A percentile compares a stretch with the other conserved stretches of the same genome.
Evolutionary conservation across 768 basidiomycete species (phyloP).

Genomic region (Filobasidium floriforme): DNA sequence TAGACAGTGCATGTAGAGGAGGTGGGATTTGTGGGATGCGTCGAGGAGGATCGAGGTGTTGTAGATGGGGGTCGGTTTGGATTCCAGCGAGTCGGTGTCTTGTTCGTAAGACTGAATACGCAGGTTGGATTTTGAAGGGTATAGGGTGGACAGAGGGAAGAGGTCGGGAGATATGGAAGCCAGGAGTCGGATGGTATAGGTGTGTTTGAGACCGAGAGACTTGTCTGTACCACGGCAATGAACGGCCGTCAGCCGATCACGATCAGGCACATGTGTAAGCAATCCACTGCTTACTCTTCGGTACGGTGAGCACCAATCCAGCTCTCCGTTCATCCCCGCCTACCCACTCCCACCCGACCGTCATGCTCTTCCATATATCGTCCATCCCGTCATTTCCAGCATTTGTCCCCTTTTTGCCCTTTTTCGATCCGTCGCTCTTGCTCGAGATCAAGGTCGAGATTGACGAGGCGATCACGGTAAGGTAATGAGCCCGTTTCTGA

Average conservation of each 20-base stretch:
- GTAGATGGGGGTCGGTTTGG: slow-evolving; percentile 65
- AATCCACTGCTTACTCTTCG: slow-evolving; percentile 31
- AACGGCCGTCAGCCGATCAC: neutral
- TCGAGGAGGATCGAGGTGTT: slow-evolving; percentile 60
- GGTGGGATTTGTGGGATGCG: slow-evolving; percentile 48
- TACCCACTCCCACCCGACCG: slow-evolving; percentile 27
- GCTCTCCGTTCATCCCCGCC: slow-evolving; percentile 32
- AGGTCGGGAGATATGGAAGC: slow-evolving; percentile 56
- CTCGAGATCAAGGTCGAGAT: slow-evolving; percentile 39
- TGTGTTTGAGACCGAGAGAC: slow-evolving; percentile 51
- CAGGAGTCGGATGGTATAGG: slow-evolving; percentile 66
- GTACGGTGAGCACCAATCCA: slow-evolving; percentile 28
- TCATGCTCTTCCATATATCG: slow-evolving; percentile 25
- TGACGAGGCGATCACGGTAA: slow-evolving; percentile 66
- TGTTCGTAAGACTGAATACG: slow-evolving; percentile 46
- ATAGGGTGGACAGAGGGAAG: slow-evolving; percentile 54
- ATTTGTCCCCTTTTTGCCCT: slow-evolving; percentile 14
- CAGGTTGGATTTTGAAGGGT: slow-evolving; percentile 66
- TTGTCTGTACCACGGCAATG: slow-evolving; percentile 8
- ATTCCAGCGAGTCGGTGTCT: slow-evolving; percentile 17
- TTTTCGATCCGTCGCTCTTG: slow-evolving; percentile 14
- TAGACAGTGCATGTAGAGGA: slow-evolving; percentile 54
- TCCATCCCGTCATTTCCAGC: neutral
- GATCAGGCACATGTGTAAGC: neutral
- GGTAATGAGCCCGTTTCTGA: slow-evolving; percentile 83